These are phyloP conservation scores for Elsinoe australis DNA, from an alignment of 2,329 filamentous ascomycete genomes.

Conservation along the genomic window DNA sequence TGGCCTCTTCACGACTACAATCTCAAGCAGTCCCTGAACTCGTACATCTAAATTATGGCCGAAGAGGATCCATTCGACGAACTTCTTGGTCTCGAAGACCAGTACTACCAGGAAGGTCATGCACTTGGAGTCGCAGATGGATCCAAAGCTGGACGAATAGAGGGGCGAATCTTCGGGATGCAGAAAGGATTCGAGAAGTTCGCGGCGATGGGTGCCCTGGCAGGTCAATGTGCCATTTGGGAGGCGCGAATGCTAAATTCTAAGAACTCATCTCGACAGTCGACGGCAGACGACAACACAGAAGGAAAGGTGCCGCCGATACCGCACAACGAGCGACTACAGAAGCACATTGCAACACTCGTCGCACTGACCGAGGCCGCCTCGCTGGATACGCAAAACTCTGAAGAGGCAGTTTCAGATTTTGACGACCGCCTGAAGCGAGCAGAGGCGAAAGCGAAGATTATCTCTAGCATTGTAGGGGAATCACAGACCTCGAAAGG, in stretches of 20 bases:
- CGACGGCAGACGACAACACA: slow-evolving; percentile 1
- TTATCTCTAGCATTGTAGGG: slow-evolving; percentile 66
- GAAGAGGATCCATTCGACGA: slow-evolving; percentile 41
- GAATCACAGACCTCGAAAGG: slow-evolving; percentile 27
- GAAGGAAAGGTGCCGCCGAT: slow-evolving; percentile 37
- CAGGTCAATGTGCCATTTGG: slow-evolving; percentile 78
- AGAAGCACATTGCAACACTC: slow-evolving; percentile 67
- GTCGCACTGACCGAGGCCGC: slow-evolving; percentile 71
- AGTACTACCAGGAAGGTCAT: slow-evolving; percentile 79
- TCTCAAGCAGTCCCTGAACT: too few species aligned
- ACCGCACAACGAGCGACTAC: slow-evolving; percentile 55
- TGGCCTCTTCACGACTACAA: too few species aligned
- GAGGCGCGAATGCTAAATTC: slow-evolving; percentile 54
- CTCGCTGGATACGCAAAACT: slow-evolving; percentile 71
- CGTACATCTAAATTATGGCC: too few species aligned
- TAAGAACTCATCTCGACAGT: neutral
- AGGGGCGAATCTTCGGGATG: slow-evolving; percentile 84
- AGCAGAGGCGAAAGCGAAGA: slow-evolving; percentile 73
- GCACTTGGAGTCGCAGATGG: slow-evolving; percentile 68
- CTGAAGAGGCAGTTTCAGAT: slow-evolving; percentile 80
- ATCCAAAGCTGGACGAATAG: slow-evolving; percentile 65
- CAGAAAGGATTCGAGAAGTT: slow-evolving; percentile 95
- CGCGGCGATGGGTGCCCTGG: slow-evolving; percentile 65
- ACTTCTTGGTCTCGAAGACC: slow-evolving; percentile 53
- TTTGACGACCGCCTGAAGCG: slow-evolving; percentile 84